Percentiles rank a stretch among this genome's conserved stretches.
These are phyloP conservation scores for Fomitopsis palustris DNA, from an alignment of 1,284 basidiomycete genomes.

Conservation along the genomic window DNA sequence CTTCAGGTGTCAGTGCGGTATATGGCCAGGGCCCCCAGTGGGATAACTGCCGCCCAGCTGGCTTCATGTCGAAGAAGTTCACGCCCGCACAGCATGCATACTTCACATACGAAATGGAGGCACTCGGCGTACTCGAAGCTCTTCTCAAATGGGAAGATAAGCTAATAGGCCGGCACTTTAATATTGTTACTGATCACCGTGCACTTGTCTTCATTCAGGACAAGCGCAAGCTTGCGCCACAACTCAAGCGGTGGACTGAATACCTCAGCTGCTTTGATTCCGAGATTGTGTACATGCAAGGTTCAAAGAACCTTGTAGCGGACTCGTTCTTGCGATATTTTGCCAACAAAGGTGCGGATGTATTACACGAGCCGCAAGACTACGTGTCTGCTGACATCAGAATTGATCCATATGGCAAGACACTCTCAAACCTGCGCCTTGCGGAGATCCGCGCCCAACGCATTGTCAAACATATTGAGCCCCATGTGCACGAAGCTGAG, in stretches of 20 bases:
- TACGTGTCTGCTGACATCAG: slow-evolving; percentile 26
- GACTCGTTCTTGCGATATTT: slow-evolving; percentile 33
- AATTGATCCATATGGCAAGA: slow-evolving; percentile 22
- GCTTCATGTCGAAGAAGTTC: slow-evolving; percentile 40
- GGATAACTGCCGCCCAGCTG: slow-evolving; percentile 32
- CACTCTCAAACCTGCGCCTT: slow-evolving; percentile 9
- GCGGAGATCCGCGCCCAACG: slow-evolving; percentile 9
- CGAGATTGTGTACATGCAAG: slow-evolving; percentile 30
- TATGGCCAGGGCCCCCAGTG: slow-evolving; percentile 36
- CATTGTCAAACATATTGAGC: neutral
- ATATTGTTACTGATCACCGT: slow-evolving; percentile 37
- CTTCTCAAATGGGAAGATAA: slow-evolving; percentile 36
- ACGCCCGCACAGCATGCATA: slow-evolving; percentile 36
- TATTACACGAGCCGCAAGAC: slow-evolving; percentile 18
- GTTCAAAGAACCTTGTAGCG: slow-evolving; percentile 29
- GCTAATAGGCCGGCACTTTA: slow-evolving; percentile 24
- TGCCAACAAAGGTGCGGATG: slow-evolving; percentile 17
- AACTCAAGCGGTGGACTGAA: slow-evolving; percentile 32
- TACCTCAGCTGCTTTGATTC: slow-evolving; percentile 32
- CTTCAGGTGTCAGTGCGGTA: slow-evolving; percentile 33
- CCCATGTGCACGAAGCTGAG: neutral
- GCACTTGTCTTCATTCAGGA: slow-evolving; percentile 32
- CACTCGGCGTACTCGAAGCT: slow-evolving; percentile 34
- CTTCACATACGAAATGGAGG: slow-evolving; percentile 33
- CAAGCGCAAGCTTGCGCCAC: slow-evolving; percentile 14